A percentile compares a stretch with the other conserved stretches of the same genome.
Conservation (phyloP, 1,139 yeast genomes). For the Blastobotrys apis region DNA sequence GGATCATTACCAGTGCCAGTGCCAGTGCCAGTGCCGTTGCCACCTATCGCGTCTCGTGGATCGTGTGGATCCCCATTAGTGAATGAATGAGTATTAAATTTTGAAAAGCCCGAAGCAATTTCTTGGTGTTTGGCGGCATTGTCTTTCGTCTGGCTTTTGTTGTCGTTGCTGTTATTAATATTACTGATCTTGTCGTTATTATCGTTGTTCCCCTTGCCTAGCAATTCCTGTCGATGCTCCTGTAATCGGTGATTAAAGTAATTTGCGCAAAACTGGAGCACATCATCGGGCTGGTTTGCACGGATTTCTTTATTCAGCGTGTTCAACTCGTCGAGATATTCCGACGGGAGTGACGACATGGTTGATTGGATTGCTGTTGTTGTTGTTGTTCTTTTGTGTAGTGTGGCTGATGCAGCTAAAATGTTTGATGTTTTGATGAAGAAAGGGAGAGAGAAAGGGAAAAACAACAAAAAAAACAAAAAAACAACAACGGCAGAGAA, state of each 20-base stretch:
- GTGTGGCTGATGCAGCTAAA: neutral
- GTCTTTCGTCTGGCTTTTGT: neutral
- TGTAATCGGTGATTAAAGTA: slow-evolving; percentile 61
- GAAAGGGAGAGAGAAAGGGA: neutral
- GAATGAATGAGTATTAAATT: slow-evolving; percentile 16
- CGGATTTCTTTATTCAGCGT: slow-evolving; percentile 60
- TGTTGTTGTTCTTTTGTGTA: neutral
- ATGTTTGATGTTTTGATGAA: neutral
- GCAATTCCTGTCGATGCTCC: slow-evolving; percentile 34
- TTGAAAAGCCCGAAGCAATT: no score
- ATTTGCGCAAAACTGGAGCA: slow-evolving; percentile 70
- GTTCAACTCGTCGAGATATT: slow-evolving; percentile 52
- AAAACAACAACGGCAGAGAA: neutral
- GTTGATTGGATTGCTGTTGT: slow-evolving; percentile 2
- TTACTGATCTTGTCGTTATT: neutral
- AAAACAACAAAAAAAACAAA: neutral
- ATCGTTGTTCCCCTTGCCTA: neutral
- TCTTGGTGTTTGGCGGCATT: neutral
- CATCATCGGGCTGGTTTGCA: slow-evolving; percentile 60
- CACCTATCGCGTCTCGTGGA: neutral
- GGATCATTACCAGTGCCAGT: slow-evolving; percentile 1
- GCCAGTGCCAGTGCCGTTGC: slow-evolving; percentile 1
- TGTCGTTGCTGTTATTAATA: neutral
- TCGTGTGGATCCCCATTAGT: slow-evolving; percentile 11
- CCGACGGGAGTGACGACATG: slow-evolving; percentile 37